Evolutionary conservation across 257 asterid species (phyloP), one percentile per base, ranked within the genome.

Genomic region (Craterostigma plantagineum): DNA sequence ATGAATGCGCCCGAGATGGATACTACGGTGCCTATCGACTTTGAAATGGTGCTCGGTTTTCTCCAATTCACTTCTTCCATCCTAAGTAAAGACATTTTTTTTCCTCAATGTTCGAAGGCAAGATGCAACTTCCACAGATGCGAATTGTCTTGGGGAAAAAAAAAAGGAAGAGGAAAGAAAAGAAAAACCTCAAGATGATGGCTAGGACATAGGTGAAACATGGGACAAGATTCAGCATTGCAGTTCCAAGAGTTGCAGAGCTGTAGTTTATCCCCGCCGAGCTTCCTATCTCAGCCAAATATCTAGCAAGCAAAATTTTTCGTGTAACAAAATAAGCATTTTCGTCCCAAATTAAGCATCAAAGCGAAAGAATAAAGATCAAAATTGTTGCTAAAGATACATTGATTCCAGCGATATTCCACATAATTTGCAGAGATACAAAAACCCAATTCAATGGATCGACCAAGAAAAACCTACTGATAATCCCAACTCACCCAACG

Each of bases 201-300:
- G 78, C 83, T 34, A 73, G 78, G 3, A 69, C 53, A 68, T 54
- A 73, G 34, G 83, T 67, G 41, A 69, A 66, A n/a, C 61, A 75
- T 0, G 83, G 83, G 48, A 73, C 69, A 16, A 66, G 75, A 58
- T 63, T 73, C 47, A 69, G 58, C 34, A 73, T 39, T 38, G 63
- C 79, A 2, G 83, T 48, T 41, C 66, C 76, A 17, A 73, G 79
- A 2, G 78, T 73, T 16, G 83, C 50, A 10, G 83, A 73, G 60
- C 78, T 69, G 2, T 66, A 48, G n/a, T 59, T 63, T 16, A 69
- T 56, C 55, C 83, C 83, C 18, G 77, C 83, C 51, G 66, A 66
- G 56, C 74, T 56, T 36, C 68, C 62, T 35, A 66, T 56, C 14
- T 73, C 75, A 4, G 67, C 79, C 36, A 69, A 18, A 56, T 65